Evolutionary conservation across 2,329 filamentous ascomycete species (phyloP).

Genomic region (Exophiala dermatitidis): DNA sequence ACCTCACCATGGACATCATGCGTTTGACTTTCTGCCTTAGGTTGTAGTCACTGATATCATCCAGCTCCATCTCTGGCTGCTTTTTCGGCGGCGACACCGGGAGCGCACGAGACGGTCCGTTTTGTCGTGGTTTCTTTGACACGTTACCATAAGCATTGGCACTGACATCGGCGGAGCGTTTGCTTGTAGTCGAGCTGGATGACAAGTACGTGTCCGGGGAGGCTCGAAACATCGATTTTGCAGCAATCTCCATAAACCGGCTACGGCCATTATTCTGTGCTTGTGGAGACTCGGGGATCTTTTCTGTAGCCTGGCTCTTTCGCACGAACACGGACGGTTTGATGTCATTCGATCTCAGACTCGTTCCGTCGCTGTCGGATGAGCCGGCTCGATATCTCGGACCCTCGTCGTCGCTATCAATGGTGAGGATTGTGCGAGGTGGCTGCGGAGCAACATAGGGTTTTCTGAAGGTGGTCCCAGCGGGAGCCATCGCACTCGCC

Average conservation of each 20-base stretch:
- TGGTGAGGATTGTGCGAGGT: constrained; percentile 38
- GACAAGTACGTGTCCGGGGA: constrained; percentile 18
- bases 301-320: constrained; percentile 33
- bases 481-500: constrained; percentile 63
- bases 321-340: constrained; percentile 45
- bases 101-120: constrained; percentile 40
- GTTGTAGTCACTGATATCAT: constrained; percentile 47
- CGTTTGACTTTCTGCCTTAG: constrained; percentile 47
- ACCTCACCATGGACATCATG: constrained; percentile 45
- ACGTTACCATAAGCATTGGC: constrained; percentile 36
- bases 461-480: constrained; percentile 63
- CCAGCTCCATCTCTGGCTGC: constrained; percentile 36
- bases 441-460: constrained; percentile 39
- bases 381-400: constrained; percentile 56
- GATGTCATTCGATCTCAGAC: constrained; percentile 49
- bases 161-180: constrained; percentile 40
- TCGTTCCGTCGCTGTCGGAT: constrained; percentile 53
- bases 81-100: constrained; percentile 30
- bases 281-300: constrained; percentile 37
- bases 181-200: constrained; percentile 25
- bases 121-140: constrained; percentile 38
- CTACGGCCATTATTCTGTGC: constrained; percentile 28
- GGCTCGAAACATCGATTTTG: constrained; percentile 39
- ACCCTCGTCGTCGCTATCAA: constrained; percentile 50
- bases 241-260: constrained; percentile 40